Conservation (phyloP, 305 asterid genomes). For the Petunia hybrid region DNA sequence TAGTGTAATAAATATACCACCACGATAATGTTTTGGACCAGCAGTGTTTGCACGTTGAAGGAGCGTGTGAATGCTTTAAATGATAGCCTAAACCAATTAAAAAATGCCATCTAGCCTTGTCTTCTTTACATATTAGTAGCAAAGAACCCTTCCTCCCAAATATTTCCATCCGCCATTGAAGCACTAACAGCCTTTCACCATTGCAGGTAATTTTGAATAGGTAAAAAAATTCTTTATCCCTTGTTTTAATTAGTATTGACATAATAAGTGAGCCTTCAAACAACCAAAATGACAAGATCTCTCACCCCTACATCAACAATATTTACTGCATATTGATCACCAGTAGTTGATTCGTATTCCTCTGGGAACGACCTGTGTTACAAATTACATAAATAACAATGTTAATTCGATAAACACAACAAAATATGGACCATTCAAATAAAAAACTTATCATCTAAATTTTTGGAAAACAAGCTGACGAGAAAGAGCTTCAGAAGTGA, state of each 20-base stretch:
- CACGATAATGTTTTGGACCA: too few relatives aligned
- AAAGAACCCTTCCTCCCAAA: too few relatives aligned
- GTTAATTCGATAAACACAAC: background rate
- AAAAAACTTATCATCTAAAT: background rate
- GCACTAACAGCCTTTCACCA: too few relatives aligned
- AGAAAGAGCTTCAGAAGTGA: constrained; percentile 23
- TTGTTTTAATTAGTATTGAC: background rate
- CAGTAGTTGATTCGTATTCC: constrained; percentile 67
- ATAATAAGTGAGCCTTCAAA: background rate
- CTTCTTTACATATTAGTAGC: too few relatives aligned
- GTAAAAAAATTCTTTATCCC: background rate
- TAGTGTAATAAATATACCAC: too few relatives aligned
- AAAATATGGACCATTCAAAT: constrained; percentile 10
- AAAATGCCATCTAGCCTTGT: too few relatives aligned
- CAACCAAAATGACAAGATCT: constrained; percentile 28
- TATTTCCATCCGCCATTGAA: too few relatives aligned
- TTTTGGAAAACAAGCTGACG: background rate
- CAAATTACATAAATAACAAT: constrained; percentile 18
- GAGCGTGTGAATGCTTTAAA: too few relatives aligned
- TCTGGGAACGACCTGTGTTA: constrained; percentile 75
- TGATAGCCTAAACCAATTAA: too few relatives aligned
- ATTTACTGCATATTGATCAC: constrained; percentile 72
- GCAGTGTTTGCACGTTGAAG: too few relatives aligned
- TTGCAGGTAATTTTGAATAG: too few relatives aligned
- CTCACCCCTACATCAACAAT: constrained; percentile 72